Evolutionary conservation across 2,329 filamentous ascomycete species (phyloP).

Genomic region (Calonectria honghensis): DNA sequence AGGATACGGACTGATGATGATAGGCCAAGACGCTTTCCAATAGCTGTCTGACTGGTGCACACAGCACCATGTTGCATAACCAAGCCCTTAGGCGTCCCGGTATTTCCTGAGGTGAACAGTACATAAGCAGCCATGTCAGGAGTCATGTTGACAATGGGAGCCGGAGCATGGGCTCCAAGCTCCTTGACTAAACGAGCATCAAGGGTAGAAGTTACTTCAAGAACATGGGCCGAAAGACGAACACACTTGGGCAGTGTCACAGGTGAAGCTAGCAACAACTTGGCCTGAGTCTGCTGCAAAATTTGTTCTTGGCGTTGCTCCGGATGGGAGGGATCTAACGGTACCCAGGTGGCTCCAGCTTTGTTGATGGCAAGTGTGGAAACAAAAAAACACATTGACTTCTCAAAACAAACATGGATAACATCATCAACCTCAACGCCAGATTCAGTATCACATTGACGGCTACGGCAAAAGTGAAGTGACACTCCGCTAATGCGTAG

Average conservation of each 20-base stretch:
- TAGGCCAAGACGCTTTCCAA: slow-evolving; percentile 24
- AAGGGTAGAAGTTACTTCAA: background rate
- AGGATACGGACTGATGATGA: slow-evolving; percentile 27
- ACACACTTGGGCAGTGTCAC: background rate
- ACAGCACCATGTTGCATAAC: slow-evolving; percentile 47
- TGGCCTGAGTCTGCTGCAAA: slow-evolving; percentile 7
- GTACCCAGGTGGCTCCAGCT: background rate
- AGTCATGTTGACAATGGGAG: background rate
- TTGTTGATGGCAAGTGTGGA: background rate
- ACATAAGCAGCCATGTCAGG: slow-evolving; percentile 41
- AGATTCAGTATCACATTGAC: slow-evolving; percentile 1
- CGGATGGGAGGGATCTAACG: slow-evolving; percentile 23
- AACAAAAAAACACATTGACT: background rate
- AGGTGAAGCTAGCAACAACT: slow-evolving; percentile 35
- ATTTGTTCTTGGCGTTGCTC: slow-evolving; percentile 30
- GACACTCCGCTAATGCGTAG: slow-evolving; percentile 3
- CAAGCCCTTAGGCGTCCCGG: slow-evolving; percentile 53
- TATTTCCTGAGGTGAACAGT: slow-evolving; percentile 54
- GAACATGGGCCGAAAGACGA: slow-evolving; percentile 13
- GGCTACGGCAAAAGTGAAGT: slow-evolving; percentile 13
- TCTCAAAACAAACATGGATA: slow-evolving; percentile 34
- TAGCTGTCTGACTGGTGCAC: slow-evolving; percentile 35
- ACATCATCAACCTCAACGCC: background rate
- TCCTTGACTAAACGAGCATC: background rate
- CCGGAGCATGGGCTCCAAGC: background rate